Conservation (phyloP, 2,329 filamentous ascomycete species). For the Fusarium sp. region DNA sequence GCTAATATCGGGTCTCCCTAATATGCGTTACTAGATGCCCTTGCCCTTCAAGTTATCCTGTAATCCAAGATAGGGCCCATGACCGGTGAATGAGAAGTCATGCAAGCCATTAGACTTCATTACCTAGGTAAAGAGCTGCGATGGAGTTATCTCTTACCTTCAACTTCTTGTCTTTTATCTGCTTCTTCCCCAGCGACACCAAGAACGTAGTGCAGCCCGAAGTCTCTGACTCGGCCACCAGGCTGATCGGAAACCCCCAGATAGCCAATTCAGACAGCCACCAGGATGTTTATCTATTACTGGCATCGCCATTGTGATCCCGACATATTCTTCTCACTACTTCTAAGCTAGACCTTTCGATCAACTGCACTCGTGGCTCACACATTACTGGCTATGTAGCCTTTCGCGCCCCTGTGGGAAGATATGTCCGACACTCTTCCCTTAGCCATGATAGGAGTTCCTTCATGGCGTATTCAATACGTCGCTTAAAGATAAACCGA, state of each 20-base stretch:
- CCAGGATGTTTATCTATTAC: neutral
- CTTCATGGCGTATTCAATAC: neutral
- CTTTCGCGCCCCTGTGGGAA: too few species aligned
- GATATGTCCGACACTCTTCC: neutral
- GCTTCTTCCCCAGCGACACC: neutral
- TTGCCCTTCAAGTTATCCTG: neutral
- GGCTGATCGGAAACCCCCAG: neutral
- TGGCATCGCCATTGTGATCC: neutral
- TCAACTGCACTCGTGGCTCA: too few species aligned
- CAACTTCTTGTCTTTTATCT: neutral
- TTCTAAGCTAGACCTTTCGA: too few species aligned
- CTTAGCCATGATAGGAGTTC: neutral
- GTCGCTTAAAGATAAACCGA: rapidly evolving
- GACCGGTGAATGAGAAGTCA: neutral
- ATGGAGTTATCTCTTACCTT: neutral
- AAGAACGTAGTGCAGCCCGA: neutral
- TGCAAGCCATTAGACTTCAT: neutral
- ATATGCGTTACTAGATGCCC: too few species aligned
- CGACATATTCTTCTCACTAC: too few species aligned
- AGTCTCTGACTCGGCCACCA: neutral
- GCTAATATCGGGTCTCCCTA: too few species aligned
- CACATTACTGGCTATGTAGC: too few species aligned
- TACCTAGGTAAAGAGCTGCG: neutral
- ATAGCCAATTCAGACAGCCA: too few species aligned
- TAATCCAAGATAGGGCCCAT: neutral